Evolutionary conservation across 352 stramenopile genomes (phyloP), one percentile per base, ranked within the genome.

Genomic region (Pythium rishiriense): DNA sequence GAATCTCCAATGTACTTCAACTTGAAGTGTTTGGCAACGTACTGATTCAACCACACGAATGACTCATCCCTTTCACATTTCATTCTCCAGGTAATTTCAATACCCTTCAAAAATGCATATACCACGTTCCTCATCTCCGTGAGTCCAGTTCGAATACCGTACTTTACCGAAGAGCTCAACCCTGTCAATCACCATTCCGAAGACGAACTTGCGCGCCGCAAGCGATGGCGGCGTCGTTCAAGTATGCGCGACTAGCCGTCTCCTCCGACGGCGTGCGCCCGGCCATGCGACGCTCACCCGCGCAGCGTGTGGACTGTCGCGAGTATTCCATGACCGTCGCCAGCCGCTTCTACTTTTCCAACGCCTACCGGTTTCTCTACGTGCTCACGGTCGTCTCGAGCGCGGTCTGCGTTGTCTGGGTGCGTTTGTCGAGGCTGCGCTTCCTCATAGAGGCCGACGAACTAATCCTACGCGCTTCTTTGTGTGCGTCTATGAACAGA

Each of bases 311-410:
- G 41, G 66, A 79, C 43, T 94, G 81, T 51, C 74, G 68, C 42
- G 85, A 94, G 69, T 87, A 92, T 62, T 49, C 78, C 22, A 79
- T 90, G 74, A 88, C 85, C 15, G 72, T 94, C 33, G 79, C 81
- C 22, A 91, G 83, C 49, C 83, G 79, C n/a, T 72, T 94, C 22
- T 94, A 94, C 73, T 94, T 94, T 66, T 94, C 85, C 31, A 76
- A 74, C 56, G 75, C 88, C 63, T 92, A 92, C 58, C 75, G 83
- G 2, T 52, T 87, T 29, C 71, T 93, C 45, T 94, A 92, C 73
- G 87, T 91, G 68, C 79, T 91, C 74, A 94, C 87, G 57, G 79
- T 94, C 51, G 59, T 77, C 21, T 81, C 83, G 17, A 94, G 85
- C 55, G 60, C 87, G 19, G 62, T 88, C 33, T 94, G 85, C 59